phyloP scores from a whole-genome alignment of 2,329 filamentous ascomycete species.

The Fusarium neocosmosporiellum region DNA sequence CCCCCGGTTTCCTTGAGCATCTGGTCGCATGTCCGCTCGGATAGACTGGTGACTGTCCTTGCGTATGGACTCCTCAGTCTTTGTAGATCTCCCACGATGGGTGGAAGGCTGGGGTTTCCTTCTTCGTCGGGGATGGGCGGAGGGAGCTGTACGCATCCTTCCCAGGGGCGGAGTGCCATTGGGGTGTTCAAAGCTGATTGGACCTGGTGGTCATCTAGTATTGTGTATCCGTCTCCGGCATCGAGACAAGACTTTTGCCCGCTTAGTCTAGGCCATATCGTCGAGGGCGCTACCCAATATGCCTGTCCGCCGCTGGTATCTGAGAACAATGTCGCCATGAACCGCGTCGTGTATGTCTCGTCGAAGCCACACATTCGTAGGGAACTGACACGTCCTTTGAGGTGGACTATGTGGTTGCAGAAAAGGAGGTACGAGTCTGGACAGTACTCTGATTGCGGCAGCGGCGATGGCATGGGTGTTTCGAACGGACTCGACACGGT shows the following conservation, averaged over 20 bases:
- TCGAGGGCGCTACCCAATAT: slow-evolving; percentile 48
- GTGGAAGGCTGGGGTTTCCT: slow-evolving; percentile 24
- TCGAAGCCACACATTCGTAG: slow-evolving; percentile 53
- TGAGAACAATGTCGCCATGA: slow-evolving; percentile 45
- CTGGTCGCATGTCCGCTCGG: slow-evolving; percentile 25
- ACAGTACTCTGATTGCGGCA: slow-evolving; percentile 39
- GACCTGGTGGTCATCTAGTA: slow-evolving; percentile 37
- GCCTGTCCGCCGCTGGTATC: slow-evolving; percentile 13
- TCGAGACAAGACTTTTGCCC: slow-evolving; percentile 46
- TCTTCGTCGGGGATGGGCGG: slow-evolving; percentile 33
- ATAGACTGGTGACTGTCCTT: slow-evolving; percentile 20
- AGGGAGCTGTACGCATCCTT: slow-evolving; percentile 44
- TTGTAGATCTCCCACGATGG: slow-evolving; percentile 31
- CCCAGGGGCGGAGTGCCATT: slow-evolving; percentile 3
- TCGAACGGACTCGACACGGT: neutral
- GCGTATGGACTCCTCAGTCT: slow-evolving; percentile 4
- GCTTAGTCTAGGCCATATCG: slow-evolving; percentile 45
- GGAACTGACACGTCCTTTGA: slow-evolving; percentile 46
- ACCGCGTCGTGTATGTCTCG: slow-evolving; percentile 43
- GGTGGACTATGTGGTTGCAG: slow-evolving; percentile 46
- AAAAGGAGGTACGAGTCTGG: slow-evolving; percentile 46
- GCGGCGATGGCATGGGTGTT: neutral
- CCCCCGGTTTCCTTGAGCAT: neutral
- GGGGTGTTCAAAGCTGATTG: neutral
- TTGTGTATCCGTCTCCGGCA: slow-evolving; percentile 32